Conservation (phyloP, 805 yeast genomes). For the Kazachstania viticola region DNA sequence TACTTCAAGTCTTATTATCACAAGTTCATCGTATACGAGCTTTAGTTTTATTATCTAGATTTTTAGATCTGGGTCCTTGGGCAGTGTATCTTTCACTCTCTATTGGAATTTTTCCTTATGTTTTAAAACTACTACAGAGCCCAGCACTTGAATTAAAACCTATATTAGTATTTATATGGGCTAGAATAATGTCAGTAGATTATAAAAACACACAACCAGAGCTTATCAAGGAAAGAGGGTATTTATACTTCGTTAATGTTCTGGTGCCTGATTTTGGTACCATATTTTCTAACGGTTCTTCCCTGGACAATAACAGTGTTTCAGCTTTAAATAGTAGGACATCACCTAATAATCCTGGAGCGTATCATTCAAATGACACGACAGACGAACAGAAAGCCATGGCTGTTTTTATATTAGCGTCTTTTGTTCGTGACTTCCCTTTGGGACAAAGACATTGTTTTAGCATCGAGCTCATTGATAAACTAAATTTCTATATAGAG, state of each 20-base stretch:
- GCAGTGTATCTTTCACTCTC: conserved; percentile 89
- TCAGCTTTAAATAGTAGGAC: conserved; percentile 8
- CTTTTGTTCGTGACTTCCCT: conserved; percentile 71
- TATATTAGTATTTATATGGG: conserved; percentile 92
- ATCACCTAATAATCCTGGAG: conserved; percentile 1
- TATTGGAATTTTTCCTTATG: conserved; percentile 93
- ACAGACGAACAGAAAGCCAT: conserved; percentile 86
- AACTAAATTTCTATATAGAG: conserved; percentile 53
- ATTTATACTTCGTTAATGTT: conserved; percentile 73
- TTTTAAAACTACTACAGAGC: conserved; percentile 75
- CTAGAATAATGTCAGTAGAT: conserved; percentile 93
- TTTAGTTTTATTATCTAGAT: conserved; percentile 67
- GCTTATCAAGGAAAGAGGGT: conserved; percentile 82
- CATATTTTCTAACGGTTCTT: conserved; percentile 5
- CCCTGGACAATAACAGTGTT: conserved; percentile 9
- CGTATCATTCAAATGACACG: conserved; percentile 20
- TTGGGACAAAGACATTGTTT: conserved; percentile 74
- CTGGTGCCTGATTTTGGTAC: conserved; percentile 37
- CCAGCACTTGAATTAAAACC: conserved; percentile 95
- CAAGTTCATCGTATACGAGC: conserved; percentile 93
- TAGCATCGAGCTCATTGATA: conserved; percentile 57
- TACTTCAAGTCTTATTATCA: conserved; percentile 80
- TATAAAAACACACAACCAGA: conserved; percentile 84
- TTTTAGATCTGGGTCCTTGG: conserved; percentile 93
- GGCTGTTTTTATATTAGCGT: conserved; percentile 82